These are phyloP conservation scores for Tripterygium wilfordii DNA, from an alignment of 177 flowering plant species.

Conservation along the genomic window DNA sequence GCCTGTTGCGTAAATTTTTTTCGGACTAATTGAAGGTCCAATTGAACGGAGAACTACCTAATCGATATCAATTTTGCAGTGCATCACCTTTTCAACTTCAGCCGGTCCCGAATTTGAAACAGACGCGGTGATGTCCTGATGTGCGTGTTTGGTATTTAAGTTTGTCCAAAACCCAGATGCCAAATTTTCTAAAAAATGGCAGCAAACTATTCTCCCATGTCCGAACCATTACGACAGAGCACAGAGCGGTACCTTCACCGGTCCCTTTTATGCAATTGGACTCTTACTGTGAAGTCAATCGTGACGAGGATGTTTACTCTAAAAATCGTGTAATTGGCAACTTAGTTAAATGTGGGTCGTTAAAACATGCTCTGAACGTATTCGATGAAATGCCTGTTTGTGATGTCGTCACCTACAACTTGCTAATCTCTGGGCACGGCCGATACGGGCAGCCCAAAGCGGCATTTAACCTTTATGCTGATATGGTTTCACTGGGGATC, in stretches of 20 bases:
- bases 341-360: slow-evolving; percentile 35
- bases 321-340: slow-evolving; percentile 31
- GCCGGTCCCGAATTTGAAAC: too few species aligned
- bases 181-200: too few species aligned
- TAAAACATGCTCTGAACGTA: slow-evolving; percentile 33
- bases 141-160: too few species aligned
- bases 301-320: slow-evolving; percentile 14
- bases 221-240: slow-evolving; percentile 6
- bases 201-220: not conserved
- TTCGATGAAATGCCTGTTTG: slow-evolving; percentile 54
- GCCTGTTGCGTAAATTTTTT: too few species aligned
- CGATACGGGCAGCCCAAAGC: slow-evolving; percentile 25
- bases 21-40: too few species aligned
- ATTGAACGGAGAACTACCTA: too few species aligned
- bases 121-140: too few species aligned
- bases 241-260: slow-evolving; percentile 3
- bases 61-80: too few species aligned
- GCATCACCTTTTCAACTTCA: too few species aligned
- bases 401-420: slow-evolving; percentile 58
- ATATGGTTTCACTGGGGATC: slow-evolving; percentile 48
- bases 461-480: slow-evolving; percentile 33
- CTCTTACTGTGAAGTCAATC: slow-evolving; percentile 7
- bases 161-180: too few species aligned
- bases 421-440: slow-evolving; percentile 44
- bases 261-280: slow-evolving; percentile 5